A percentile compares a stretch with the other conserved stretches of the same genome.
phyloP scores from a whole-genome alignment of 2,329 filamentous ascomycete genomes.

The Colletotrichum paranaense region DNA sequence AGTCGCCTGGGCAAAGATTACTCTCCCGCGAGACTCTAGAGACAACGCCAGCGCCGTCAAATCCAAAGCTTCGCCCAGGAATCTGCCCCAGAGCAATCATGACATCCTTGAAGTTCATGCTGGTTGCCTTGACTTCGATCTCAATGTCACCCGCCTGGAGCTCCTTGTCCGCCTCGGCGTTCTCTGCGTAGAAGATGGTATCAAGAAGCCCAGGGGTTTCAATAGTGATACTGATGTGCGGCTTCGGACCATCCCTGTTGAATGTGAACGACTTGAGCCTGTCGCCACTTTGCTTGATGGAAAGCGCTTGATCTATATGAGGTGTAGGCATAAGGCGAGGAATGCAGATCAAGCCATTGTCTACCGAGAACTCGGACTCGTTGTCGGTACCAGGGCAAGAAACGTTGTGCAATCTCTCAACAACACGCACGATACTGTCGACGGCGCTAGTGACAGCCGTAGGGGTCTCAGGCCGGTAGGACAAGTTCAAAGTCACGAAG shows the following conservation, averaged over 20 bases:
- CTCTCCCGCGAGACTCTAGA: constrained; percentile 41
- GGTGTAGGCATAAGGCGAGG: background rate
- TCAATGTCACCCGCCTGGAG: constrained; percentile 41
- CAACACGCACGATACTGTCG: background rate
- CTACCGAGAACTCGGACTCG: background rate
- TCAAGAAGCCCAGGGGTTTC: constrained; percentile 17
- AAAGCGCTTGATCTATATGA: background rate
- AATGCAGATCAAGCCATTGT: background rate
- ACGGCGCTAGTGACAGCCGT: background rate
- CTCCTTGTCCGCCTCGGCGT: background rate
- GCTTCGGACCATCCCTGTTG: background rate
- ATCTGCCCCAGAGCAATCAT: constrained; percentile 48
- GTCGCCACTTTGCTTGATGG: background rate
- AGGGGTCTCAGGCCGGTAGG: background rate
- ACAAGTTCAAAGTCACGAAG: background rate
- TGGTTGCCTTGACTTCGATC: constrained; percentile 38
- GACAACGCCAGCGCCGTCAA: constrained; percentile 47
- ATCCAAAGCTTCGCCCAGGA: constrained; percentile 42
- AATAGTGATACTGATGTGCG: constrained; percentile 12
- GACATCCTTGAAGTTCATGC: constrained; percentile 51
- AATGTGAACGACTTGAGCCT: background rate
- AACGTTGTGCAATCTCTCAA: background rate
- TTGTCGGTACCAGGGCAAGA: background rate
- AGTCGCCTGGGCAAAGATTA: background rate
- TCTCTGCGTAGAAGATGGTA: constrained; percentile 9